Evolutionary conservation across 139 green algal genomes (phyloP).

Genomic region (Zygnema cylindricum): DNA sequence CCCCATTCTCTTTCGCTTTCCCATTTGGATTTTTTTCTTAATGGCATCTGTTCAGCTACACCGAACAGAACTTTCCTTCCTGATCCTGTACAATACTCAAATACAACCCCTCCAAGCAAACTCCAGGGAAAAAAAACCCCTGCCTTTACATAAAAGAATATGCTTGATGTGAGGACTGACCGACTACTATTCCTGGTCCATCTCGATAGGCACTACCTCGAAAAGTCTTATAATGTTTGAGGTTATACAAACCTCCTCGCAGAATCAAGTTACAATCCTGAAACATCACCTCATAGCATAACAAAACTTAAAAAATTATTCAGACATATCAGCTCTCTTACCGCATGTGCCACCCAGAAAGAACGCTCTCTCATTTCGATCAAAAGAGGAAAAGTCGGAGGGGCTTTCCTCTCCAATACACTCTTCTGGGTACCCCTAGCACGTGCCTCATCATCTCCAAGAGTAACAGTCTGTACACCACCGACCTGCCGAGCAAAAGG

Average conservation of each 20-base stretch:
- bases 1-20: too few relatives aligned
- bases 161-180: too few relatives aligned
- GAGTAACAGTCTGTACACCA: slow-evolving; percentile 54
- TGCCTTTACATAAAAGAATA: too few relatives aligned
- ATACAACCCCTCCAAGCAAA: too few relatives aligned
- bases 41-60: too few relatives aligned
- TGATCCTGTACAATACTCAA: too few relatives aligned
- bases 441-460: slow-evolving; percentile 85
- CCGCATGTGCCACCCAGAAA: slow-evolving; percentile 77
- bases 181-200: too few relatives aligned
- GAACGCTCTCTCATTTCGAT: slow-evolving; percentile 93
- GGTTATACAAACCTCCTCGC: neutral
- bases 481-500: slow-evolving; percentile 49
- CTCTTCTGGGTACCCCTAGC: slow-evolving; percentile 91
- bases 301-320: neutral
- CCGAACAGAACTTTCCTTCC: too few relatives aligned
- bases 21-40: too few relatives aligned
- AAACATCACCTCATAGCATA: neutral
- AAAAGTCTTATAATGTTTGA: neutral
- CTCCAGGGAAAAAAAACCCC: too few relatives aligned
- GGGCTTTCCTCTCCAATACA: slow-evolving; percentile 88
- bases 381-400: slow-evolving; percentile 91
- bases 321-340: too few relatives aligned
- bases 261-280: neutral
- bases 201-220: too few relatives aligned